Percentiles rank a stretch among this genome's conserved stretches.
phyloP scores from a whole-genome alignment of 2,329 filamentous ascomycete genomes.

The Berkeleyomyces rouxiae region DNA sequence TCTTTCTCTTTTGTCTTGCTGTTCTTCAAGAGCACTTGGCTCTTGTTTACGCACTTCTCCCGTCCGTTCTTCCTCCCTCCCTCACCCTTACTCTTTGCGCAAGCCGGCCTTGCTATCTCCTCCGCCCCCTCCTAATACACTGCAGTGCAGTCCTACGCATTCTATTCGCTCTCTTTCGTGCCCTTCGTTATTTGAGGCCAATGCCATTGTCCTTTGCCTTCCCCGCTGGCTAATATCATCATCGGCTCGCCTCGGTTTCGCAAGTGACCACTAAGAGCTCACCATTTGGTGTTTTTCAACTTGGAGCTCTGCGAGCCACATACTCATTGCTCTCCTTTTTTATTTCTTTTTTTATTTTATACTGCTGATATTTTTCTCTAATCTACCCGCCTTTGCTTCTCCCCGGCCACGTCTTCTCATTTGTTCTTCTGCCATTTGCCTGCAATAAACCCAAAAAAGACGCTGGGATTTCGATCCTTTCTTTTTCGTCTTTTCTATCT shows the following conservation, averaged over 20 bases:
- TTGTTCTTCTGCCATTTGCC: neutral
- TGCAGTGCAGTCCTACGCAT: neutral
- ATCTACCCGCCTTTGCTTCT: neutral
- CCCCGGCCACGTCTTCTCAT: neutral
- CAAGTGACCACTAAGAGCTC: neutral
- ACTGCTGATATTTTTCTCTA: neutral
- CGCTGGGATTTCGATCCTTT: neutral
- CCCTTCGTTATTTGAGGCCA: neutral
- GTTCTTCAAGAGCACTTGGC: neutral
- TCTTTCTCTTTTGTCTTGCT: neutral
- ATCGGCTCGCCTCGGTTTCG: constrained; percentile 3
- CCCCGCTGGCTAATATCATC: neutral
- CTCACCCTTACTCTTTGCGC: neutral
- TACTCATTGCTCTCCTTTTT: neutral
- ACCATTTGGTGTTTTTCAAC: neutral
- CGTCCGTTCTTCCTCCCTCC: neutral
- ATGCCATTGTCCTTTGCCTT: neutral
- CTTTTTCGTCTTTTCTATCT: neutral
- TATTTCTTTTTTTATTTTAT: neutral
- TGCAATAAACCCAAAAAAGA: neutral
- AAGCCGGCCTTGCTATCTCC: constrained; percentile 1
- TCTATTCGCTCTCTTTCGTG: neutral
- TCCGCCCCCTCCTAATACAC: neutral
- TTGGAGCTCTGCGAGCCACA: neutral
- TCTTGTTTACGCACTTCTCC: neutral